Base-by-base conservation (phyloP, 768 basidiomycete species). In the Russula emetica region DNA sequence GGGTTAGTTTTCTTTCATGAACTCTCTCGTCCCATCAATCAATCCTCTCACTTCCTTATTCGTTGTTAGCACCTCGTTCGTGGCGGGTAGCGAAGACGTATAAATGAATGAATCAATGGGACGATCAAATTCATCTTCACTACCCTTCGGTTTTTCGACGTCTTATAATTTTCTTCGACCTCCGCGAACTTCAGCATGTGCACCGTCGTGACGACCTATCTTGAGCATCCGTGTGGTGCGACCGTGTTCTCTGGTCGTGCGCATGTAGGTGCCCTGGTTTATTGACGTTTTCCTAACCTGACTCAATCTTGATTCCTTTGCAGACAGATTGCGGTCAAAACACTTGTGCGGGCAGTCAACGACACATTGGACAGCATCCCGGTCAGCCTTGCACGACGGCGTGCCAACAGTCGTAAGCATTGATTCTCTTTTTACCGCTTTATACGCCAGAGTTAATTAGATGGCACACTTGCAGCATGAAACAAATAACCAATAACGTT, bases 291-390 rank as follows among this genome's bases (percentile, higher is more conserved):
- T 8, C 16, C 20, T 11, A 2, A 10, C 6, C 20, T 32, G 5
- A n/a, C 14, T n/a, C 20, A 24, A 44, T 6, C 13, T 18, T 60
- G 54, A 55, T 32, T 10, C 16, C 2, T 18, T 52, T 42, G 8
- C 34, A 65, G 64, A 65, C 59, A 1, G 64, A 65, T 38, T 65
- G 64, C 32, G 64, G 64, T 30, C 58, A 58, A 32, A 56, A 36
- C 9, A 45, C 24, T 20, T 65, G 64, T 34, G 64, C 64, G 13
- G 54, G 59, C 55, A 65, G 64, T 14, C 18, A 45, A 11, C 58
- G 47, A 44, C 64, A 65, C 18, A 14, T 18, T 0, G 54, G 59
- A 45, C 54, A 52, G 30, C 64, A 65, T 7, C 59, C 64, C 14
- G 60, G 60, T 11, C 58, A 40, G 24, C 20, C 64, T 30, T 65